Evolutionary conservation across 352 stramenopile genomes (phyloP).

Genomic region (Globisporangium echinulatum): DNA sequence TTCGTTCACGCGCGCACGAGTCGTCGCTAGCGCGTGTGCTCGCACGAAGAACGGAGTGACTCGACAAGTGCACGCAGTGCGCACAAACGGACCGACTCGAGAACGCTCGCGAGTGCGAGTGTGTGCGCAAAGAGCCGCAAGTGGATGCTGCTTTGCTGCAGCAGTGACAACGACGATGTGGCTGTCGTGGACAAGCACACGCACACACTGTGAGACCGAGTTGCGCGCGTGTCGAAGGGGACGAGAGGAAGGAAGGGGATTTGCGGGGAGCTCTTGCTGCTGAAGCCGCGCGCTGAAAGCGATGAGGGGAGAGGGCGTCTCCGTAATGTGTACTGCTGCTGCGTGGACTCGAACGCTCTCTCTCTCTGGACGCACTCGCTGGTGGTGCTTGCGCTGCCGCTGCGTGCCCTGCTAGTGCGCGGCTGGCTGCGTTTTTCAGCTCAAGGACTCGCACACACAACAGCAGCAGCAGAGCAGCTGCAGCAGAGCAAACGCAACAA

Average conservation of each 20-base stretch:
- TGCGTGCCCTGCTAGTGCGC: conserved; percentile 20
- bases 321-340: neutral
- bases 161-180: neutral
- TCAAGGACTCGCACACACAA: neutral
- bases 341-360: neutral
- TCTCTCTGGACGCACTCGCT: neutral
- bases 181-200: neutral
- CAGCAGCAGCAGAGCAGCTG: neutral
- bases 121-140: neutral
- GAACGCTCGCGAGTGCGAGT: neutral
- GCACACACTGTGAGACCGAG: neutral
- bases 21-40: neutral
- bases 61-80: neutral
- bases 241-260: too few relatives aligned
- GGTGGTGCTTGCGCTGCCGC: conserved; percentile 20
- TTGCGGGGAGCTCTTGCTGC: too few relatives aligned
- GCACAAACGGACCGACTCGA: neutral
- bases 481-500: neutral
- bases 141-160: too few relatives aligned
- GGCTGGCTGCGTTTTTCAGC: conserved; percentile 21
- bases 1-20: neutral
- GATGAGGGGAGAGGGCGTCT: neutral
- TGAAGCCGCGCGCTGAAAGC: neutral
- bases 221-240: neutral
- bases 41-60: neutral